phyloP scores from a whole-genome alignment of 2,329 filamentous ascomycete species.

The Pseudocercospora macadamiae region DNA sequence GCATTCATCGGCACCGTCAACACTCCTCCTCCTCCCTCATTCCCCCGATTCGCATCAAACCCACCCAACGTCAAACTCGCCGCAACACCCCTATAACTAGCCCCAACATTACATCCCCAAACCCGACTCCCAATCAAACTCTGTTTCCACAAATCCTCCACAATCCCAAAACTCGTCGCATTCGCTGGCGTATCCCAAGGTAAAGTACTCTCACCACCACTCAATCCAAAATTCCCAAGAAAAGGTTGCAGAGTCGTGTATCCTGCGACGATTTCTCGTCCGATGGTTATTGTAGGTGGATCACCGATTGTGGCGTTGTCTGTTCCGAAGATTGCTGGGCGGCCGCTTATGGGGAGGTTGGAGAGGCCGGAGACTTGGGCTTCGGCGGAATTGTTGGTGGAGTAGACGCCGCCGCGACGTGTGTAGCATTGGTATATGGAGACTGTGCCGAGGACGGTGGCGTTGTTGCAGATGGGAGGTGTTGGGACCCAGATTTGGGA shows the following conservation, averaged over 20 bases:
- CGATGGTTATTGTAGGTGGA: neutral
- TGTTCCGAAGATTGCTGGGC: neutral
- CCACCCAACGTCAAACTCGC: constrained; percentile 67
- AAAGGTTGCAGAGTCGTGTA: neutral
- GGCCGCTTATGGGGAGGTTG: neutral
- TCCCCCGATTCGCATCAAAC: constrained; percentile 54
- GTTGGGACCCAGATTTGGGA: constrained; percentile 8
- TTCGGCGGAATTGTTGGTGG: neutral
- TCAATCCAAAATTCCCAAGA: constrained; percentile 1
- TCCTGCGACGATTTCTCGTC: neutral
- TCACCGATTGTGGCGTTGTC: neutral
- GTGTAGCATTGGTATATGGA: neutral
- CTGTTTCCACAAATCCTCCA: constrained; percentile 1
- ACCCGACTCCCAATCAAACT: neutral
- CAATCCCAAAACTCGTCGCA: constrained; percentile 2
- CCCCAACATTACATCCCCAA: neutral
- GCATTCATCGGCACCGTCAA: constrained; percentile 7
- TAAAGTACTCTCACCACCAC: neutral
- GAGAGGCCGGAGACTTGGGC: neutral
- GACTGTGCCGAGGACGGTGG: neutral
- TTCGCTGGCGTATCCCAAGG: constrained; percentile 6
- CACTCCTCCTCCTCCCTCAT: neutral
- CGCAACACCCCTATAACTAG: constrained; percentile 42
- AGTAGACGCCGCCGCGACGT: neutral
- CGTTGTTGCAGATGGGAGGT: neutral